Base-by-base conservation (phyloP, 1,284 basidiomycete genomes). In the Cerioporus squamosus region DNA sequence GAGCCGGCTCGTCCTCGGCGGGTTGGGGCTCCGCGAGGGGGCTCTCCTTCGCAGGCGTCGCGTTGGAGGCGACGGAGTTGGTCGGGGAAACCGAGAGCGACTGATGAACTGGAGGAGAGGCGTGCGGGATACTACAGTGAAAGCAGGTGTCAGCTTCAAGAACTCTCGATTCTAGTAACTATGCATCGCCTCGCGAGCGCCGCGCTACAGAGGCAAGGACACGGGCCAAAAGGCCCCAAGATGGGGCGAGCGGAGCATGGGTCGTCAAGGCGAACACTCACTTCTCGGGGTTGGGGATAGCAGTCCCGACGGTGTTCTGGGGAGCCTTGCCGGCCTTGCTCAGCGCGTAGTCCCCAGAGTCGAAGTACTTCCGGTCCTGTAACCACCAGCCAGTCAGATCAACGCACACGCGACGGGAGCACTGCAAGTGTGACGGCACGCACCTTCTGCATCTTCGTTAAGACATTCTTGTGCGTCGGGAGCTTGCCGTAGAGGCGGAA, bases 361-460 rank as follows among this genome's bases (percentile, higher is more conserved):
- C 95, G 75, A 98, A 98, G 80, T 94, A 98, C 76, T 97, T 97
- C 71, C 95, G 93, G 75, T 97, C 95, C 94, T 97, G 69, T 20
- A 55, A 51, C 44, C 55, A 51, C 17, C 26, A 29, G 42, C 23
- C 5, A 50, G 31, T 43, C 23, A 45, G 20, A 33, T 61, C 51
- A 38, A 17, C n/a, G 40, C 40, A n/a, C 26, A 42, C 22, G 23
- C 20, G 53, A 22, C 55, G 51, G 42, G 51, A 39, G 43, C n/a
- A n/a, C n/a, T n/a, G n/a, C n/a, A 60, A 51, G 61, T 22, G 53
- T 40, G 48, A 26, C 57, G 26, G 22, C 7, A 71, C 79, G 51
- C 51, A 94, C 94, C 87, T 95, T 97, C 75, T 95, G 92, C 88
- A 96, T 95, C 81, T 95, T 97, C 71, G 85, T 92, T 65, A 97